phyloP scores from a whole-genome alignment of 768 basidiomycete species.

The Trametes coccinea region DNA sequence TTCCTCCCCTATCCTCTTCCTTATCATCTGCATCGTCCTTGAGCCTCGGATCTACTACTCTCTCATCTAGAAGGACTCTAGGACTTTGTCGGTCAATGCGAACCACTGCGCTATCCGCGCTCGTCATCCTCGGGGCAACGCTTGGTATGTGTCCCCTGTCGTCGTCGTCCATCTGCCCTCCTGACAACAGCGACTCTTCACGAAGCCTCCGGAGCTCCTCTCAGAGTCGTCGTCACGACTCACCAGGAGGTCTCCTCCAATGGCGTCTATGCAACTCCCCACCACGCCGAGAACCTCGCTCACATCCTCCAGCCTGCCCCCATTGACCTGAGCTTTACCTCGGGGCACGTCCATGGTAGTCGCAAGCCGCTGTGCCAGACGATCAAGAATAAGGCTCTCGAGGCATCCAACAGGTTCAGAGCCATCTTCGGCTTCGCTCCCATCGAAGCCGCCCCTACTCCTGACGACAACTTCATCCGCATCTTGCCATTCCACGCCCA shows the following conservation, averaged over 20 bases:
- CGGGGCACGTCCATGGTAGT: not conserved
- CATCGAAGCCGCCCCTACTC: conserved; percentile 35
- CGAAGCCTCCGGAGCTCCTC: conserved; percentile 41
- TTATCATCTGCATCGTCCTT: not conserved
- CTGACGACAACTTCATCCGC: not conserved
- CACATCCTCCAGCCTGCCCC: conserved; percentile 3
- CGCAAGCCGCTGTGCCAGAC: conserved; percentile 35
- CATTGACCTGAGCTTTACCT: not conserved
- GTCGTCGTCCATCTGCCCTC: not conserved
- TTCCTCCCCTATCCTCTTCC: not conserved
- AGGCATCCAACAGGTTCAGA: conserved; percentile 56
- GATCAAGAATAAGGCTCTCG: conserved; percentile 50
- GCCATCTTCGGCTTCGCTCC: conserved; percentile 54
- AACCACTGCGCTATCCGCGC: conserved; percentile 14
- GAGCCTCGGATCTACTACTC: not conserved
- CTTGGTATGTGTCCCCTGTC: conserved; percentile 13
- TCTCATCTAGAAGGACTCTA: not conserved
- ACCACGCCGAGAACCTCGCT: conserved; percentile 11
- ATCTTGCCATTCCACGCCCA: not conserved
- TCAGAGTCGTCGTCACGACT: conserved; percentile 44
- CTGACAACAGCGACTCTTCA: not conserved
- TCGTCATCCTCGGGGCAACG: conserved; percentile 20
- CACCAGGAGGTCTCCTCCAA: conserved; percentile 31
- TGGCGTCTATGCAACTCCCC: conserved; percentile 12
- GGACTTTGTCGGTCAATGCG: conserved; percentile 10